Evolutionary conservation across 1,139 yeast genomes (phyloP), one percentile per base, ranked within the genome.

Genomic region (Saccharomycopsis crataegensis): DNA sequence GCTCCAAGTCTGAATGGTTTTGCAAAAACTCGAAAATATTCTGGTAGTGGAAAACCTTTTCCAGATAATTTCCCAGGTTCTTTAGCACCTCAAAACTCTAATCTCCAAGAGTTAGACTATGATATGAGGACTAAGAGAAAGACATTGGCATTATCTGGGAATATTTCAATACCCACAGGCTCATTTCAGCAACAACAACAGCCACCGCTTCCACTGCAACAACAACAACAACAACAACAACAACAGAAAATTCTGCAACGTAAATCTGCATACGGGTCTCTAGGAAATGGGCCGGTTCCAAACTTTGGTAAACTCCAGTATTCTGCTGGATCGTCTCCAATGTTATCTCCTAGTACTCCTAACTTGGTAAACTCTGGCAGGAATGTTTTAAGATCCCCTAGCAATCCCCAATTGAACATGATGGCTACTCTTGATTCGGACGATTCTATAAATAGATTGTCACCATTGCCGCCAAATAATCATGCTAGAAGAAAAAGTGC

Each of bases 21-120:
- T n/a, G 48, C 52, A 37, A 44, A 44, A 28, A 12, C 8, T 2
- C 16, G 16, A 31, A 50, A 41, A 37, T 31, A 43, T 31, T 8
- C 43, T 31, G 46, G 48, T 3, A 17, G 34, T 31, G 48, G 42
- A 8, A 53, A 54, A 31, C 58, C 58, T 12, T 55, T 53, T 34
- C 58, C 58, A 8, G 53, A 50, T 12, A 37, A 32, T 28, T 55
- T 55, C 33, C 54, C 57, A 6, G 47, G 44, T 6, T 53, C 46
- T 14, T 47, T 55, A 33, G 46, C 53, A 8, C 56, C 58, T 1
- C 22, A 28, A 8, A 53, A 53, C 34, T 48, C 50, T n/a, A 54
- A 52, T 34, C 28, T 49, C 12, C 14, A 33, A n/a, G 50, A 42
- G 11, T 34, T 54, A 9, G 57, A 54, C 37, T 46, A 51, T 36